Conservation (phyloP, 208 protist genomes). For the Trypanosoma boissoni region DNA sequence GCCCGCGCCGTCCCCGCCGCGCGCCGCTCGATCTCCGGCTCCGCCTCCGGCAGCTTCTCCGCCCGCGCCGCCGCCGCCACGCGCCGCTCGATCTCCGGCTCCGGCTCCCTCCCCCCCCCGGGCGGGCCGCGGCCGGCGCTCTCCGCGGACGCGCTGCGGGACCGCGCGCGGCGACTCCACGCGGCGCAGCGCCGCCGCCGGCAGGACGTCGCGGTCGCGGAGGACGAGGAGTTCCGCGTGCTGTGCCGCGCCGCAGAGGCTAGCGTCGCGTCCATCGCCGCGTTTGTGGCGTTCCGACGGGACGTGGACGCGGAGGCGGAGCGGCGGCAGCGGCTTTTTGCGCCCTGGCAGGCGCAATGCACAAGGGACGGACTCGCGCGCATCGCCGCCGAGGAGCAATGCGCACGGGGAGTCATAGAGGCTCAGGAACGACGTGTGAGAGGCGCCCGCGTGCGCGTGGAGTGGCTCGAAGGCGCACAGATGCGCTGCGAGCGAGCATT, state of each 20-base stretch:
- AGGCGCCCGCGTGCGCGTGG: conserved; percentile 8
- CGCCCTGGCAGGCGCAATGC: conserved; percentile 7
- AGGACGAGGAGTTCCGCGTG: conserved; percentile 21
- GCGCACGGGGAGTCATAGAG: conserved; percentile 5
- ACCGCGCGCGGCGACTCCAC: neutral
- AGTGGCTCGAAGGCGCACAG: conserved; percentile 16
- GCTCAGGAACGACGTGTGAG: conserved; percentile 12
- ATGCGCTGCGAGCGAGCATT: conserved; percentile 22
- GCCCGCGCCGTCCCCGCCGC: too few species aligned
- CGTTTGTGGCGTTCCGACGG: conserved; percentile 20
- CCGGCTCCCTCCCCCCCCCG: too few species aligned
- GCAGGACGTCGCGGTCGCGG: conserved; percentile 16
- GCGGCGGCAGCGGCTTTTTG: neutral
- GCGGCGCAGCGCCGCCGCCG: conserved; percentile 14
- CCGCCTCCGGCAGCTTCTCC: neutral
- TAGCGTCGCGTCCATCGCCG: conserved; percentile 14
- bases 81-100: too few species aligned
- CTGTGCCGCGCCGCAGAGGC: conserved; percentile 11
- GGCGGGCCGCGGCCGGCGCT: too few species aligned
- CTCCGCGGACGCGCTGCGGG: too few species aligned
- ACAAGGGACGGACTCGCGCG: conserved; percentile 4
- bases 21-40: too few species aligned
- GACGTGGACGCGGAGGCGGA: neutral
- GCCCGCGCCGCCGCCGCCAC: too few species aligned
- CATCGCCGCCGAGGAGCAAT: conserved; percentile 13